Conservation (phyloP, 305 asterid species). For the Plantago coronopus region DNA sequence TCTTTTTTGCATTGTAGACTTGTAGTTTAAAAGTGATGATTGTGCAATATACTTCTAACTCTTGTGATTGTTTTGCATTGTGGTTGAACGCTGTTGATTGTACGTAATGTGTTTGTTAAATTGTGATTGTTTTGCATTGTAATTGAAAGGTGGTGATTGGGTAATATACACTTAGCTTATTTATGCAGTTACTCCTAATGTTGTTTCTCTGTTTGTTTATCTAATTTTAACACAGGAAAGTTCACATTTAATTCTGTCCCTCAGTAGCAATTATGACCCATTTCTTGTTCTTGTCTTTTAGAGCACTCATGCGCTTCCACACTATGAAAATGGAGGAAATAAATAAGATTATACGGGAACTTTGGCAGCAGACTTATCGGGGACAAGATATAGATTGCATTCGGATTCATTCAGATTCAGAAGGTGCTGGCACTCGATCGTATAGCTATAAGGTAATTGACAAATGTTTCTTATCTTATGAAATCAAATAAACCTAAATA, state of each 20-base stretch:
- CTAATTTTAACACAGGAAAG: no score
- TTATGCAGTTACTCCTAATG: no score
- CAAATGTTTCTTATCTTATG: conserved; percentile 5
- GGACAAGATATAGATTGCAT: conserved; percentile 98
- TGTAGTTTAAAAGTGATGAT: no score
- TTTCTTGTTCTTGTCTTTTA: conserved; percentile 29
- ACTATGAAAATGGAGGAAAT: conserved; percentile 98
- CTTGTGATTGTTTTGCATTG: no score
- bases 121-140: no score
- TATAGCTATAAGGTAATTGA: conserved; percentile 82
- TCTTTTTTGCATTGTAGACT: no score
- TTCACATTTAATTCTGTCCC: neutral
- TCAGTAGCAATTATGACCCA: neutral
- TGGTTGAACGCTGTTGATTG: no score
- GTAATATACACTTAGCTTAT: no score
- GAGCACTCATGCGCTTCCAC: conserved; percentile 99
- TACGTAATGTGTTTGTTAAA: no score
- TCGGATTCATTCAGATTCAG: conserved; percentile 93
- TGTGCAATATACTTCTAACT: no score
- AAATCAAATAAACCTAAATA: neutral
- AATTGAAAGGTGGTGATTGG: no score
- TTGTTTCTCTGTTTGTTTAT: no score
- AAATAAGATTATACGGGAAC: conserved; percentile 91
- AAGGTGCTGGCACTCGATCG: conserved; percentile 93
- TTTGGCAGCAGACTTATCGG: conserved; percentile 99